Percentiles rank a stretch among this genome's conserved stretches.
These are phyloP conservation scores for Pichia sp. DNA, from an alignment of 1,139 yeast genomes.

Conservation along the genomic window DNA sequence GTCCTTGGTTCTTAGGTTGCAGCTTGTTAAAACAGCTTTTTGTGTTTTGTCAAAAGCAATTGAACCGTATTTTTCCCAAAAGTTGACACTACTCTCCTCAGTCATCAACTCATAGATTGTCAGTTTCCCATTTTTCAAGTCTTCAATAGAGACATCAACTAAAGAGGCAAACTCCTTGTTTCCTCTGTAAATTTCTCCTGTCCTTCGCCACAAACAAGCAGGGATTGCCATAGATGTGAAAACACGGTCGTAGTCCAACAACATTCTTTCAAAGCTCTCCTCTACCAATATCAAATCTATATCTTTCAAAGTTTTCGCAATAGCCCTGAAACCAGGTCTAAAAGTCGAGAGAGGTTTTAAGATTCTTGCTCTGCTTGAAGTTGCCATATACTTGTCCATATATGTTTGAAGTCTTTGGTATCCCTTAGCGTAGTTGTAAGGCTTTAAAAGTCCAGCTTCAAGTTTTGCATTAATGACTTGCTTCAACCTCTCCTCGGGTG, in stretches of 20 bases:
- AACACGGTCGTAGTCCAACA: slow-evolving; percentile 89
- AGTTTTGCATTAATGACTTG: slow-evolving; percentile 95
- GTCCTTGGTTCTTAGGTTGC: slow-evolving; percentile 79
- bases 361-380: slow-evolving; percentile 80
- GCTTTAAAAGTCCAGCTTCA: slow-evolving; percentile 89
- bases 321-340: slow-evolving; percentile 91
- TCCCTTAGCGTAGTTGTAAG: slow-evolving; percentile 92
- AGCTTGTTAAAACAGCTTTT: slow-evolving; percentile 89
- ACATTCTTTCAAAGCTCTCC: slow-evolving; percentile 90
- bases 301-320: slow-evolving; percentile 85
- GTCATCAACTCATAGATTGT: slow-evolving; percentile 94
- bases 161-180: slow-evolving; percentile 94
- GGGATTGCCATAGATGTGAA: slow-evolving; percentile 98
- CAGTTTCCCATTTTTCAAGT: slow-evolving; percentile 83
- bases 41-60: slow-evolving; percentile 95
- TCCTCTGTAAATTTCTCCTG: slow-evolving; percentile 94
- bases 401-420: slow-evolving; percentile 85
- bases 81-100: slow-evolving; percentile 95
- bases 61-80: slow-evolving; percentile 97
- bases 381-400: slow-evolving; percentile 92
- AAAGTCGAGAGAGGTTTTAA: slow-evolving; percentile 80
- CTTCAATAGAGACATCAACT: slow-evolving; percentile 91
- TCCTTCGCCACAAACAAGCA: slow-evolving; percentile 95
- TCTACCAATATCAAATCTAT: slow-evolving; percentile 90
- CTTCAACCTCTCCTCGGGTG: slow-evolving; percentile 90